Conservation (phyloP, 2,329 filamentous ascomycete genomes). For the Fusarium concolor region DNA sequence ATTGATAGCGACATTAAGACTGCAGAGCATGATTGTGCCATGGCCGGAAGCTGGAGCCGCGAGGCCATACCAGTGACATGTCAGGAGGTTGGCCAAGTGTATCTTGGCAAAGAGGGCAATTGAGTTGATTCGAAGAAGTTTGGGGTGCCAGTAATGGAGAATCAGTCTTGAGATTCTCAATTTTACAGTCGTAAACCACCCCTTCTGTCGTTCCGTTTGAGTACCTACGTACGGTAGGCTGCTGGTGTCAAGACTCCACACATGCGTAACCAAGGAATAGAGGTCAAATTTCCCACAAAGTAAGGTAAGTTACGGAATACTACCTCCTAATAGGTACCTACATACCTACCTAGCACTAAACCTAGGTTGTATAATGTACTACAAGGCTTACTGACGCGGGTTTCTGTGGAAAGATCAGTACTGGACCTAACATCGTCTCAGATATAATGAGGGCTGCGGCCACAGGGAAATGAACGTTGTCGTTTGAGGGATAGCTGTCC, state of each 20-base stretch:
- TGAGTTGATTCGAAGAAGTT: background rate
- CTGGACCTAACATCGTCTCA: constrained; percentile 24
- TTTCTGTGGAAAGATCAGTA: constrained; percentile 6
- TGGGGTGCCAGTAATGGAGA: background rate
- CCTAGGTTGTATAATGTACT: background rate
- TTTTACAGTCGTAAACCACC: background rate
- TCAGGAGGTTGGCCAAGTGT: background rate
- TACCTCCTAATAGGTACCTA: background rate
- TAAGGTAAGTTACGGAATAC: background rate
- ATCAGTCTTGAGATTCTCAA: background rate
- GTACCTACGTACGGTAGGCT: background rate
- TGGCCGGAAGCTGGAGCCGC: background rate
- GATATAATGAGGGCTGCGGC: constrained; percentile 21
- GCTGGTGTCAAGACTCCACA: background rate
- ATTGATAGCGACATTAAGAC: constrained; percentile 13
- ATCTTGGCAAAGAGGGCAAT: background rate
- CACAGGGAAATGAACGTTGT: constrained; percentile 14
- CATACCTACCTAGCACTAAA: background rate
- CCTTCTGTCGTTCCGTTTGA: background rate
- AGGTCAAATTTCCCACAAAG: constrained; percentile 1
- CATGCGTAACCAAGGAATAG: no score
- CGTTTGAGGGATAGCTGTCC: constrained; percentile 1
- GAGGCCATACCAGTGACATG: background rate
- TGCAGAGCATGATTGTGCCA: background rate
- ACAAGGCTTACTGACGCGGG: background rate